Base-by-base conservation (phyloP, 768 basidiomycete species). In the Cystobasidium onofrii region DNA sequence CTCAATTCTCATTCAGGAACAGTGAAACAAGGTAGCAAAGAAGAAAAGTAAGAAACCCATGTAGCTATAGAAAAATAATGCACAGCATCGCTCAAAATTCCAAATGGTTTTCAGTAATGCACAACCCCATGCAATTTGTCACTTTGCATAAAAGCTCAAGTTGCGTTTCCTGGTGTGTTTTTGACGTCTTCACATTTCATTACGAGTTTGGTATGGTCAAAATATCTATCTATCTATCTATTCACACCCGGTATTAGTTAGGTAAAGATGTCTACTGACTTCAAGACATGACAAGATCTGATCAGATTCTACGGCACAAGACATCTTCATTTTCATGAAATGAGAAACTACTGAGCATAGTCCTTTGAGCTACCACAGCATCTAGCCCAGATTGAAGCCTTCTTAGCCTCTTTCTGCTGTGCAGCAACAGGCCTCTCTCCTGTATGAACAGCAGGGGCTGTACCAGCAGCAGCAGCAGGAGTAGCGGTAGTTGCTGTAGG, bases 331-430 rank as follows among this genome's bases (percentile, higher is more conserved):
- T n/a, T n/a, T n/a, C n/a, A n/a, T 63, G 61, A 20, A 31, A 6
- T n/a, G 6, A 15, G 1, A 27, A 13, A 25, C n/a, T 67, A 71
- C 20, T 71, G 23, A 31, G 46, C 46, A 43, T 55, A 57, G 52
- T 71, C 67, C 25, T 71, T 52, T n/a, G 50, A 50, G 41, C 46
- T 71, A 9, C 67, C 67, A 34, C 67, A 71, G 31, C 46, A 71
- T 25, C 46, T 29, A 1, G 67, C 67, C 29, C 39, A 71, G 17
- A 71, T 54, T 9, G 50, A 34, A 2, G 29, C n/a, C 67, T 71
- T 71, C 67, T 71, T 71, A 27, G 50, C 25, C 67, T 71, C 54
- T 27, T 71, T 31, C 52, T 1, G 12, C 23, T 54, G 67, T 31
- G 36, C 33, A 13, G 36, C 33, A 6, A n/a, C 46, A n/a, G 46